phyloP scores from a whole-genome alignment of 2,329 filamentous ascomycete species.

The Alternaria longipes region DNA sequence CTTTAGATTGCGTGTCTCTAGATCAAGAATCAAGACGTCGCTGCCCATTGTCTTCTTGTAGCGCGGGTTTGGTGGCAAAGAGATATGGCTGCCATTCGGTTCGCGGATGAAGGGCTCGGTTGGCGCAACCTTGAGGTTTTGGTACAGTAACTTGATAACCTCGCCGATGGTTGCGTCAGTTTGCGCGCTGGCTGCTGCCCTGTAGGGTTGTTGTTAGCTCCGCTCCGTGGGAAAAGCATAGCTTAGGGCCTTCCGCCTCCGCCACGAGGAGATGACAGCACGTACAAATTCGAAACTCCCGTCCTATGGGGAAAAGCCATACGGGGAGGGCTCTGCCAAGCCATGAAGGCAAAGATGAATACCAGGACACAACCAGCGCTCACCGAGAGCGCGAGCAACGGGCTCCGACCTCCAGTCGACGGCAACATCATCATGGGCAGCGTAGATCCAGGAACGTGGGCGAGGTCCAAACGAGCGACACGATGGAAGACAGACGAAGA shows the following conservation, averaged over 20 bases:
- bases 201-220: conserved; percentile 29
- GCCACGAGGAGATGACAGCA: conserved; percentile 6
- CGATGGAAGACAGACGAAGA: conserved; percentile 7
- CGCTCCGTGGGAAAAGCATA: conserved; percentile 1
- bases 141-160: conserved; percentile 44
- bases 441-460: conserved; percentile 11
- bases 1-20: conserved; percentile 48
- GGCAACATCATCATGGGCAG: conserved; percentile 42
- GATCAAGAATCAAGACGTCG: conserved; percentile 48
- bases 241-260: not conserved
- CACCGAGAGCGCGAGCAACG: conserved; percentile 43
- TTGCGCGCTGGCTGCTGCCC: conserved; percentile 30
- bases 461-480: conserved; percentile 20
- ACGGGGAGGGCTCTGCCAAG: conserved; percentile 43
- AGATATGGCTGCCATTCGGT: conserved; percentile 42
- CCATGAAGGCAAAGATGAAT: conserved; percentile 48
- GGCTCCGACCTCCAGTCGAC: conserved; percentile 42
- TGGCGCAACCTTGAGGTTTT: conserved; percentile 39
- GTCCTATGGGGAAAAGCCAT: conserved; percentile 34
- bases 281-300: conserved; percentile 41
- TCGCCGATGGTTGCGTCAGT: conserved; percentile 44
- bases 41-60: conserved; percentile 46
- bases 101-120: conserved; percentile 43
- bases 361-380: conserved; percentile 43
- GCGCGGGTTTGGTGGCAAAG: conserved; percentile 41